Evolutionary conservation across 306 rosid species (phyloP).

Genomic region (Dalbergia cochinchinensis): DNA sequence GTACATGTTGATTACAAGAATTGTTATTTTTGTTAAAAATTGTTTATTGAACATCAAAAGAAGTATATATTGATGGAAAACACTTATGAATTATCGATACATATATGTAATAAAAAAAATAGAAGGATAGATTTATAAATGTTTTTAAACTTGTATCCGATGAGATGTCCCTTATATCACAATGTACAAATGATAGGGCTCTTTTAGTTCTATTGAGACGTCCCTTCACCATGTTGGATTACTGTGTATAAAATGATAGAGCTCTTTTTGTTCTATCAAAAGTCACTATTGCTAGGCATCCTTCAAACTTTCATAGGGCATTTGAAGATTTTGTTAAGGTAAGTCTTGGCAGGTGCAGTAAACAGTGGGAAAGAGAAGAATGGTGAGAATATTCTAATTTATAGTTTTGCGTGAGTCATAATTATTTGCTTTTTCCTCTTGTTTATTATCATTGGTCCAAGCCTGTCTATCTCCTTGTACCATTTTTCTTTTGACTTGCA

Average conservation of each 20-base stretch:
- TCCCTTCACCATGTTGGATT: no score
- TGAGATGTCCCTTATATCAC: no score
- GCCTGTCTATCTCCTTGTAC: background rate
- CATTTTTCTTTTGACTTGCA: slow-evolving; percentile 1
- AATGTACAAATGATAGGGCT: no score
- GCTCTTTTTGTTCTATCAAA: background rate
- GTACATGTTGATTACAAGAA: background rate
- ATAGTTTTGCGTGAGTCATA: background rate
- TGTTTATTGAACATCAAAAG: no score
- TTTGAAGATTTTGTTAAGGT: background rate
- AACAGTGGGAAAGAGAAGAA: background rate
- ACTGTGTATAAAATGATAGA: no score
- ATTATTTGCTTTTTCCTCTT: slow-evolving; percentile 11
- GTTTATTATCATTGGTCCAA: background rate
- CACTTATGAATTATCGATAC: no score
- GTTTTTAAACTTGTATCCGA: no score
- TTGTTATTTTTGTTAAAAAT: background rate
- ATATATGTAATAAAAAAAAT: no score
- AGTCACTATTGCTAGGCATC: background rate
- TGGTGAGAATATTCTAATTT: slow-evolving; percentile 17
- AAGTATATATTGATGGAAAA: no score
- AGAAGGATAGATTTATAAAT: no score
- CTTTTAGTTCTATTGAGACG: background rate
- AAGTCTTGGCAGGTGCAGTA: background rate
- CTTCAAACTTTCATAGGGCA: slow-evolving; percentile 15